Evolutionary conservation across 768 basidiomycete species (phyloP), one percentile per base, ranked within the genome.

Genomic region (Leccinum pellstonianum): DNA sequence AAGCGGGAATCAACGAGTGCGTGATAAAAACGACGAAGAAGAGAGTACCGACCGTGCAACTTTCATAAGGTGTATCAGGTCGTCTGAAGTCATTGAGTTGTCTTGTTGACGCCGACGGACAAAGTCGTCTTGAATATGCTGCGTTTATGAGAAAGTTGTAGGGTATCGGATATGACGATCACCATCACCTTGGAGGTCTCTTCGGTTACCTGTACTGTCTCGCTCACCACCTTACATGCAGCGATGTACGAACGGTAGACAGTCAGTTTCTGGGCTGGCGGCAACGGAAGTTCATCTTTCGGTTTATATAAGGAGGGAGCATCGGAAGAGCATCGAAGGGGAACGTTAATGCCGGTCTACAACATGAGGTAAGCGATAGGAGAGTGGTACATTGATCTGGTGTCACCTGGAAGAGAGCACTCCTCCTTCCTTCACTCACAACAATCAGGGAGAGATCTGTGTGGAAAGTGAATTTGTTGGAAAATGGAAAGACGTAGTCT

Each of bases 71-170:
- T 81, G 81, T 57, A 89, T 80, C 54, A 93, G 76, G 60, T 90
- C 84, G 21, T 91, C 85, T 1, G 85, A 74, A 23, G 82, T 79
- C 19, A 77, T 68, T 12, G 70, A 71, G 14, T 65, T 69, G 56
- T 77, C 68, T 48, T 71, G 68, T 68, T 77, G 77, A 52, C 81
- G 72, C 54, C 75, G 73, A 57, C 64, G 69, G 27, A 82, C 88
- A 67, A 93, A 93, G 57, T 91, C 88, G 5, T 86, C 80, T 77
- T 91, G 87, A 37, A 93, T 87, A 64, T 86, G 77, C 91, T 93
- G 37, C 38, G 38, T 17, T 14, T n/a, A 52, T 49, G 43, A 60
- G 23, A 33, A 60, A 19, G 3, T 41, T 38, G 29, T 5, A 14
- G 15, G 17, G 23, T 48, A 31, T 37, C 15, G 51, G 31, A 27